These are phyloP conservation scores for Mycena rebaudengoi DNA, from an alignment of 768 basidiomycete species.

Conservation along the genomic window DNA sequence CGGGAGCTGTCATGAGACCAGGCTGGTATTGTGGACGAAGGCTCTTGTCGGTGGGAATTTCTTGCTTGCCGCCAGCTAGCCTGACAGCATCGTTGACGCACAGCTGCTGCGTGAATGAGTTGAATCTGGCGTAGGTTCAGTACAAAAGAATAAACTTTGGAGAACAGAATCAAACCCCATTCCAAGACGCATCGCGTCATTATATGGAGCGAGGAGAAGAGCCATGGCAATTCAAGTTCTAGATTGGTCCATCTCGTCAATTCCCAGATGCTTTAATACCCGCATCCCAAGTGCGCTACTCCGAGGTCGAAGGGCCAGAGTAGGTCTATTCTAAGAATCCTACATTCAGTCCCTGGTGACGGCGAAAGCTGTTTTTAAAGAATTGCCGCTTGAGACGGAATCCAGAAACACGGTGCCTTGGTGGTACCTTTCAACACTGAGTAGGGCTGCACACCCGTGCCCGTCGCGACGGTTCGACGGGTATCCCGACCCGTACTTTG, in stretches of 20 bases:
- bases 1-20: background rate
- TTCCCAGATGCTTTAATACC: background rate
- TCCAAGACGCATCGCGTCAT: conserved; percentile 11
- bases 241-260: background rate
- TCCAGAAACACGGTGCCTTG: background rate
- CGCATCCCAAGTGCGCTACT: background rate
- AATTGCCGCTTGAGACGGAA: background rate
- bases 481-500: background rate
- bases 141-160: background rate
- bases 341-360: too few relatives aligned
- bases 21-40: background rate
- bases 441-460: background rate
- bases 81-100: conserved; percentile 8
- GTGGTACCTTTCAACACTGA: background rate
- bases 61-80: background rate
- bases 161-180: conserved; percentile 5
- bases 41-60: background rate
- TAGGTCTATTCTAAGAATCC: background rate
- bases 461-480: background rate
- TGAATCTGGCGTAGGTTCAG: background rate
- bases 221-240: background rate
- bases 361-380: background rate
- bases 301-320: background rate
- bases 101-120: conserved; percentile 11
- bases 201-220: conserved; percentile 9